Percentiles rank a stretch among this genome's conserved stretches.
Evolutionary conservation across 2,329 filamentous ascomycete species (phyloP).

Genomic region (Colletotrichum limetticola): DNA sequence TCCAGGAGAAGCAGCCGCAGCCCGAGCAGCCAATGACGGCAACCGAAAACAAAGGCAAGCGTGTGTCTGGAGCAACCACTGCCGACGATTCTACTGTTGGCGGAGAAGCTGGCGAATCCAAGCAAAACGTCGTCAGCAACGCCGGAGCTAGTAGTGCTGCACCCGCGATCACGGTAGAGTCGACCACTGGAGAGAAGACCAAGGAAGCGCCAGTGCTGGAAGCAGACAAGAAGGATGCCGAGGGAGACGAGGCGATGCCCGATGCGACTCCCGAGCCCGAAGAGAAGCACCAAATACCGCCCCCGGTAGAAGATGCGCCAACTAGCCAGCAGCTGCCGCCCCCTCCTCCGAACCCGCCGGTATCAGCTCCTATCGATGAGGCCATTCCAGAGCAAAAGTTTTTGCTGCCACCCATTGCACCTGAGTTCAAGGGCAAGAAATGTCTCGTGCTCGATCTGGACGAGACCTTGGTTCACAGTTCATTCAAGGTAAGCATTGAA

Average conservation of each 20-base stretch:
- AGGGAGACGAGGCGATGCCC: slow-evolving; percentile 75
- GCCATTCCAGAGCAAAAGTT: slow-evolving; percentile 64
- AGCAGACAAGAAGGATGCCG: slow-evolving; percentile 54
- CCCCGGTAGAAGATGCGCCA: slow-evolving; percentile 50
- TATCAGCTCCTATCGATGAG: slow-evolving; percentile 40
- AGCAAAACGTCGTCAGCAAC: slow-evolving; percentile 49
- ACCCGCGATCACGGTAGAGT: slow-evolving; percentile 48
- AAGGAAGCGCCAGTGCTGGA: slow-evolving; percentile 36
- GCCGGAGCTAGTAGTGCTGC: slow-evolving; percentile 46
- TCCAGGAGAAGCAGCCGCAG: slow-evolving; percentile 61
- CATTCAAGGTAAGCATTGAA: slow-evolving; percentile 83
- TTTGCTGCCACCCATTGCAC: slow-evolving; percentile 83
- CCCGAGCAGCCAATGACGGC: slow-evolving; percentile 45
- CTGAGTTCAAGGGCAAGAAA: slow-evolving; percentile 87
- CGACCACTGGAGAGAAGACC: slow-evolving; percentile 37
- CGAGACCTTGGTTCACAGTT: slow-evolving; percentile 97
- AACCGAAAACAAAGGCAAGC: slow-evolving; percentile 54
- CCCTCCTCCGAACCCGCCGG: slow-evolving; percentile 55
- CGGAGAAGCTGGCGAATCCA: slow-evolving; percentile 59
- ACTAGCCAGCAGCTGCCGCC: slow-evolving; percentile 50
- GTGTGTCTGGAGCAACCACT: slow-evolving; percentile 56
- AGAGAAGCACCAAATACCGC: slow-evolving; percentile 53
- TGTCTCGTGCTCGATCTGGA: slow-evolving; percentile 96
- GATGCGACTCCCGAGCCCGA: slow-evolving; percentile 67
- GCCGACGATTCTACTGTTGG: slow-evolving; percentile 57